These are phyloP conservation scores for Penstemon barbatus DNA, from an alignment of 257 asterid species.

Conservation along the genomic window DNA sequence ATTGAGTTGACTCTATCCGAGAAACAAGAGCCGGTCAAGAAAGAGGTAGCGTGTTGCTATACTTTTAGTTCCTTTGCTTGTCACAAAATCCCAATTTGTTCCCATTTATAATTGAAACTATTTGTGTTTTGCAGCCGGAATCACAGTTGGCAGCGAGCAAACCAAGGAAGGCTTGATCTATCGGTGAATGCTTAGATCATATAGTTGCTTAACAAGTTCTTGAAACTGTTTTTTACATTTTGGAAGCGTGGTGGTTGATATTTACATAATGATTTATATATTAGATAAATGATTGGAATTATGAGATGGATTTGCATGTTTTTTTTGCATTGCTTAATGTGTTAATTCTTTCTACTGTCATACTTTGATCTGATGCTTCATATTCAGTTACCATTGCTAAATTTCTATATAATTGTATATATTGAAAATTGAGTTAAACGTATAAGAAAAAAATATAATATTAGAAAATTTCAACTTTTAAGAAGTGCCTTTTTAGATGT, in stretches of 20 bases:
- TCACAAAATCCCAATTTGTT: neutral
- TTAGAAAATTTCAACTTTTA: too few species aligned
- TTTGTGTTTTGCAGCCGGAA: constrained; percentile 35
- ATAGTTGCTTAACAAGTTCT: constrained; percentile 23
- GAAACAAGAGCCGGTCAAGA: constrained; percentile 68
- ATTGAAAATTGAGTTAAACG: too few species aligned
- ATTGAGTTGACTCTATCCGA: constrained; percentile 65
- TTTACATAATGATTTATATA: constrained; percentile 1
- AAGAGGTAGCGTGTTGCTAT: constrained; percentile 42
- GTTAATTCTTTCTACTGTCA: too few species aligned
- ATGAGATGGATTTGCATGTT: neutral
- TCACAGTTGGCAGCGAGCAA: constrained; percentile 39
- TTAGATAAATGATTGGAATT: constrained; percentile 20
- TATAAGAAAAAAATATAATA: too few species aligned
- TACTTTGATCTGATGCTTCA: too few species aligned
- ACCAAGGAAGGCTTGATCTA: constrained; percentile 39
- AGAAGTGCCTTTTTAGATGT: too few species aligned
- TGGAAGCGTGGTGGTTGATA: neutral
- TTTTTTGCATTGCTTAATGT: neutral
- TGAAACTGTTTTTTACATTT: constrained; percentile 19
- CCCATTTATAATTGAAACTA: neutral
- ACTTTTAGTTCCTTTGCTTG: neutral
- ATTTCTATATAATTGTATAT: too few species aligned
- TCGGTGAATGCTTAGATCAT: neutral
- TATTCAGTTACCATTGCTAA: too few species aligned